phyloP scores from a whole-genome alignment of 306 rosid genomes.

The Alnus rubra region DNA sequence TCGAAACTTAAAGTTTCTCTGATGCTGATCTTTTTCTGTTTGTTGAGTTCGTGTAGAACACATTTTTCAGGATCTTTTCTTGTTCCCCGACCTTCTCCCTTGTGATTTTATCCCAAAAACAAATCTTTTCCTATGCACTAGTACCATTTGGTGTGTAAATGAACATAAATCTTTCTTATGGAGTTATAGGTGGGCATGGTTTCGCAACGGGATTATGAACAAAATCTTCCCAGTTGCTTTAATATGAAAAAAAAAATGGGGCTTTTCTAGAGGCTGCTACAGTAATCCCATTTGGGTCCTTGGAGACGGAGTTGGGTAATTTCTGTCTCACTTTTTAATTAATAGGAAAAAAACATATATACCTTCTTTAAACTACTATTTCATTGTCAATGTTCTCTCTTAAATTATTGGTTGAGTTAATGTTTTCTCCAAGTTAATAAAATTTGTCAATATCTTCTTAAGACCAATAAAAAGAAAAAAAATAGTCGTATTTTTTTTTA shows the following conservation, averaged over 20 bases:
- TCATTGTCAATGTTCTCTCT: no score
- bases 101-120: neutral
- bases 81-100: conserved; percentile 12
- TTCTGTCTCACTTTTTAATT: no score
- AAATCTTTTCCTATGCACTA: neutral
- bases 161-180: neutral
- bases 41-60: conserved; percentile 44
- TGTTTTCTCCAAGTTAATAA: no score
- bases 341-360: no score
- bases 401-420: no score
- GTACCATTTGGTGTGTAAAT: conserved; percentile 39
- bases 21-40: conserved; percentile 21
- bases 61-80: conserved; percentile 33
- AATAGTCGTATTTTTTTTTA: no score
- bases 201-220: conserved; percentile 12
- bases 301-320: no score
- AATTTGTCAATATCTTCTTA: no score
- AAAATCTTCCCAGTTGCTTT: neutral
- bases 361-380: no score
- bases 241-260: neutral
- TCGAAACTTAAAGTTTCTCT: conserved; percentile 18
- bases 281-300: neutral
- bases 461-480: no score
- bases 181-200: conserved; percentile 2
- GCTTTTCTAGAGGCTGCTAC: neutral